Evolutionary conservation across 2,329 filamentous ascomycete genomes (phyloP).

Genomic region (Fusarium avenaceum): DNA sequence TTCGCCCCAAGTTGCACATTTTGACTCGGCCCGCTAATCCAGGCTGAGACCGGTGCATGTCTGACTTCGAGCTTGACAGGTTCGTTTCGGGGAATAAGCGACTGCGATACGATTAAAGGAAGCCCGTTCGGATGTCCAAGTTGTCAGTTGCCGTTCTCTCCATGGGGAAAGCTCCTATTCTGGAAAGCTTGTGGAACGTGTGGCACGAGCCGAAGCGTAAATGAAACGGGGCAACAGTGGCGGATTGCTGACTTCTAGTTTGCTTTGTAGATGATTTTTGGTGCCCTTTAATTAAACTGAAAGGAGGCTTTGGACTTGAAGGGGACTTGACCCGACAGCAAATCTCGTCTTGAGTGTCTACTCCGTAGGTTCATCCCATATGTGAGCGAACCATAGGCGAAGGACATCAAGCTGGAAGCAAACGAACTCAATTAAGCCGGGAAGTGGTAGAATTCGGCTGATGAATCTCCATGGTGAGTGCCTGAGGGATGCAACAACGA

Average conservation of each 20-base stretch:
- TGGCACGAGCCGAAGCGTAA: slow-evolving; percentile 28
- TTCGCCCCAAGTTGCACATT: slow-evolving; percentile 39
- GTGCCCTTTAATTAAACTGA: slow-evolving; percentile 22
- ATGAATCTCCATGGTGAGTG: background rate
- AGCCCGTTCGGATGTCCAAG: slow-evolving; percentile 31
- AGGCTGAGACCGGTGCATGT: slow-evolving; percentile 44
- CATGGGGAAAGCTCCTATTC: slow-evolving; percentile 32
- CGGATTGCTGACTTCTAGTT: slow-evolving; percentile 30
- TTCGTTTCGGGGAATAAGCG: slow-evolving; percentile 42
- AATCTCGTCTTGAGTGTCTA: slow-evolving; percentile 14
- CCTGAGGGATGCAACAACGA: background rate
- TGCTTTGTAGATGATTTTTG: background rate
- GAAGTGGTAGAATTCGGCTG: background rate
- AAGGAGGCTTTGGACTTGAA: background rate
- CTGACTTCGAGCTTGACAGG: slow-evolving; percentile 49
- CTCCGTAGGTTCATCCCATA: slow-evolving; percentile 17
- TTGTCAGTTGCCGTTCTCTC: slow-evolving; percentile 28
- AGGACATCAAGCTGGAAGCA: background rate
- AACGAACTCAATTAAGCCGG: background rate
- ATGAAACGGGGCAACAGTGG: slow-evolving; percentile 10
- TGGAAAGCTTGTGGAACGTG: slow-evolving; percentile 39
- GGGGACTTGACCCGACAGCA: slow-evolving; percentile 11
- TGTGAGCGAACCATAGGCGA: slow-evolving; percentile 3
- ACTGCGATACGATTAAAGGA: slow-evolving; percentile 22
- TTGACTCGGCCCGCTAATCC: slow-evolving; percentile 50